phyloP scores from a whole-genome alignment of 768 basidiomycete species.

The Auricularia cornea region DNA sequence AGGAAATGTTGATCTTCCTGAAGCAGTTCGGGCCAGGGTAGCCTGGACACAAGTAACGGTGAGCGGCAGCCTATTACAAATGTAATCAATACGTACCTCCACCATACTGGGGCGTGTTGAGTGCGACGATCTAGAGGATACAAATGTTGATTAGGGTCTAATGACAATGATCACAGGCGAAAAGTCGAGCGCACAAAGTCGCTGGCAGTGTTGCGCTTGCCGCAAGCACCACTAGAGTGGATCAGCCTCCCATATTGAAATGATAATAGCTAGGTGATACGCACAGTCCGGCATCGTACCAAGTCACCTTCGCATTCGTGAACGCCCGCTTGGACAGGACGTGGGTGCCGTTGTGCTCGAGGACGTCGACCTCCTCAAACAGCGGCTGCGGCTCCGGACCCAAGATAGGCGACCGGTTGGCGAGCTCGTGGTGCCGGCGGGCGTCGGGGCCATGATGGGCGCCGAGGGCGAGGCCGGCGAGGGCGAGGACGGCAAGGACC shows the following conservation, averaged over 20 bases:
- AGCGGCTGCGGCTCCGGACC: constrained; percentile 32
- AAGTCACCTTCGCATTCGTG: constrained; percentile 39
- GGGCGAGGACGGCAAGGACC: constrained; percentile 24
- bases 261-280: too few species aligned
- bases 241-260: too few species aligned
- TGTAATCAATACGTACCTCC: not conserved
- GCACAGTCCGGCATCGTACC: constrained; percentile 48
- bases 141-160: not conserved
- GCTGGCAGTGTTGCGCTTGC: constrained; percentile 25
- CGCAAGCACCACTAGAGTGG: constrained; percentile 47
- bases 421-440: constrained; percentile 37
- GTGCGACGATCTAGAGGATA: constrained; percentile 40
- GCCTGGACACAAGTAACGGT: constrained; percentile 22
- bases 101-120: constrained; percentile 27
- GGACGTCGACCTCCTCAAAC: not conserved
- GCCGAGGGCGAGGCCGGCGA: not conserved
- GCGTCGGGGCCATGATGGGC: not conserved
- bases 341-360: not conserved
- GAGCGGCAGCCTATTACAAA: not conserved
- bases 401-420: constrained; percentile 37
- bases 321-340: constrained; percentile 8
- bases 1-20: constrained; percentile 50
- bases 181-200: constrained; percentile 36
- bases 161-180: not conserved
- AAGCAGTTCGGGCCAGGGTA: constrained; percentile 63